Percentiles rank a stretch among this genome's conserved stretches.
Conservation (phyloP, 164 flowering plant genomes). For the Liquidambar formosana region DNA sequence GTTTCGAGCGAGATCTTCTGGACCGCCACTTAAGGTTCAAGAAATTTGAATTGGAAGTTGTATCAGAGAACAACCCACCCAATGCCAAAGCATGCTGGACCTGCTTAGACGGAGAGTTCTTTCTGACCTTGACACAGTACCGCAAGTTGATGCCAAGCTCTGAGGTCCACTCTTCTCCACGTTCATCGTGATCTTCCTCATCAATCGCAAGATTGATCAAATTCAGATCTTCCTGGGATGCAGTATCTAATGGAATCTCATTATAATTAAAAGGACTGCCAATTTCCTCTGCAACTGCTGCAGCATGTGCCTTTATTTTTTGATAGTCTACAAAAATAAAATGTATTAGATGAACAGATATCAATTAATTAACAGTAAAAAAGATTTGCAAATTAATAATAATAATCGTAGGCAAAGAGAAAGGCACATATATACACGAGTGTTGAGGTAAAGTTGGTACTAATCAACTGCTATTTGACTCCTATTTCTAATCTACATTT, state of each 20-base stretch:
- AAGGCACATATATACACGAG: neutral
- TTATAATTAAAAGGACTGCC: conserved; percentile 41
- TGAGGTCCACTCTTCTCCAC: conserved; percentile 86
- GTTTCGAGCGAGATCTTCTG: conserved; percentile 65
- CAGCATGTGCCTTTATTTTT: conserved; percentile 73
- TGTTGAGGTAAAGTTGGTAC: too few relatives aligned
- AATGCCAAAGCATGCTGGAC: conserved; percentile 55
- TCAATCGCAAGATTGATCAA: conserved; percentile 81
- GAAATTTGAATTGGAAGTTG: conserved; percentile 26
- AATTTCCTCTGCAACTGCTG: conserved; percentile 67
- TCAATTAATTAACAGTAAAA: neutral
- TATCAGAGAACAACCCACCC: conserved; percentile 51
- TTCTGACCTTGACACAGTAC: conserved; percentile 58
- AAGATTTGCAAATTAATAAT: neutral
- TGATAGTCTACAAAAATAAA: conserved; percentile 63
- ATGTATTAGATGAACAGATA: neutral
- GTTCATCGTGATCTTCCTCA: conserved; percentile 49
- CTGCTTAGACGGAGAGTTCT: conserved; percentile 48
- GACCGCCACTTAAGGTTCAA: conserved; percentile 58
- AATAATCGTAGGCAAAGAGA: neutral
- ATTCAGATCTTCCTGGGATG: conserved; percentile 69
- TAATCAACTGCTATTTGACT: too few relatives aligned
- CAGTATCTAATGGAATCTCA: conserved; percentile 54
- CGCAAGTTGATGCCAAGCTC: conserved; percentile 68
- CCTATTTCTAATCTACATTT: too few relatives aligned